Evolutionary conservation across 106 monocot species (phyloP).

Genomic region (Dactylorhiza incarnata): DNA sequence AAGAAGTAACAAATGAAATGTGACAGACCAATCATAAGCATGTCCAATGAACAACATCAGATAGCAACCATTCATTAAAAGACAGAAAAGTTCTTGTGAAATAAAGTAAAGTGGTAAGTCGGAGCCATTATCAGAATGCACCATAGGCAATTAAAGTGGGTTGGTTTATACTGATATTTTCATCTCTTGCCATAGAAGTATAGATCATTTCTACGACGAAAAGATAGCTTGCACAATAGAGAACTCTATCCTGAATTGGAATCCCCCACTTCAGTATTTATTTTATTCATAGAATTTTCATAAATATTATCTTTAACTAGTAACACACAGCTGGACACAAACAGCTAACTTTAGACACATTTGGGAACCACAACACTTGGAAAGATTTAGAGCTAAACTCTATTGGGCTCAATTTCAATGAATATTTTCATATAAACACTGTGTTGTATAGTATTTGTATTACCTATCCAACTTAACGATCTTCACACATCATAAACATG

Average conservation of each 20-base stretch:
- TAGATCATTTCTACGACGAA: background rate
- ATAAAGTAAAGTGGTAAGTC: background rate
- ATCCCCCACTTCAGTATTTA: background rate
- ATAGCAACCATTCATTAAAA: background rate
- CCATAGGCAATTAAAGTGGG: background rate
- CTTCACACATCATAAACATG: background rate
- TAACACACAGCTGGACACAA: too few species aligned
- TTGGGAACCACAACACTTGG: too few species aligned
- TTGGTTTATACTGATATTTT: background rate
- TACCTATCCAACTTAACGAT: background rate
- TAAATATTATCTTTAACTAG: background rate
- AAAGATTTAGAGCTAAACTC: too few species aligned
- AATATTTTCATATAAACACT: background rate
- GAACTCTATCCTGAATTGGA: background rate
- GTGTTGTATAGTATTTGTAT: background rate
- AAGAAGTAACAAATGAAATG: background rate
- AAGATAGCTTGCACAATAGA: background rate
- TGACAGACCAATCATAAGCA: background rate
- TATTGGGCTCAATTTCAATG: too few species aligned
- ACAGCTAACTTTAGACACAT: too few species aligned
- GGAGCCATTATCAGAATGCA: background rate
- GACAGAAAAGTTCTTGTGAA: background rate
- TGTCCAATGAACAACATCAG: background rate
- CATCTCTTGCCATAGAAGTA: background rate
- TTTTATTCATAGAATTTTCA: background rate